Conservation (phyloP, 495 filamentous ascomycete genomes). For the Xylaria longipes region DNA sequence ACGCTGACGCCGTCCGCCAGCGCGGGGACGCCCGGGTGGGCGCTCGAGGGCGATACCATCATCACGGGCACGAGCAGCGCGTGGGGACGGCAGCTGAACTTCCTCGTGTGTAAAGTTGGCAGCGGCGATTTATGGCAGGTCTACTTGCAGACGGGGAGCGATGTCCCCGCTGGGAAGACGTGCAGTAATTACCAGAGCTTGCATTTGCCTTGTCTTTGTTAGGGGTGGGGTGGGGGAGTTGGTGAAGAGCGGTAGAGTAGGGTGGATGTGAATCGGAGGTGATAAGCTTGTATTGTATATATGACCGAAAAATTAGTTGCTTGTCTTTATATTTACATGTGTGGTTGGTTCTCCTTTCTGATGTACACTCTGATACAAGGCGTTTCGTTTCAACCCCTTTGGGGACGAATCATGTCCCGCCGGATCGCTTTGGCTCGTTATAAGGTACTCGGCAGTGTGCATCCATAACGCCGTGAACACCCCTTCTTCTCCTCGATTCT, state of each 20-base stretch:
- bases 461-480: slow-evolving; percentile 28
- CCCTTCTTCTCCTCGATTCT: background rate
- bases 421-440: background rate
- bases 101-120: slow-evolving; percentile 52
- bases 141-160: slow-evolving; percentile 57
- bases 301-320: background rate
- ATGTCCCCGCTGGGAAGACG: slow-evolving; percentile 51
- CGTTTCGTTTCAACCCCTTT: background rate
- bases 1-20: slow-evolving; percentile 47
- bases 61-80: slow-evolving; percentile 52
- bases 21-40: slow-evolving; percentile 51
- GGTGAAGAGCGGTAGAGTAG: too few species aligned
- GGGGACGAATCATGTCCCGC: background rate
- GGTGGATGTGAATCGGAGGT: too few species aligned
- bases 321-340: slow-evolving; percentile 6
- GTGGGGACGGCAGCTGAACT: slow-evolving; percentile 59
- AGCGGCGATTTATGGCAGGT: slow-evolving; percentile 53
- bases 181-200: slow-evolving; percentile 60
- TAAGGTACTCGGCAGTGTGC: background rate
- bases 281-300: slow-evolving; percentile 16
- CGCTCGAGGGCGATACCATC: slow-evolving; percentile 60
- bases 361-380: slow-evolving; percentile 18
- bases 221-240: background rate
- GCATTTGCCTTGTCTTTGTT: slow-evolving; percentile 58
- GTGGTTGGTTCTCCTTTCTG: background rate